These are phyloP conservation scores for Penicillium coprophilum DNA, from an alignment of 495 filamentous ascomycete species.

Conservation along the genomic window DNA sequence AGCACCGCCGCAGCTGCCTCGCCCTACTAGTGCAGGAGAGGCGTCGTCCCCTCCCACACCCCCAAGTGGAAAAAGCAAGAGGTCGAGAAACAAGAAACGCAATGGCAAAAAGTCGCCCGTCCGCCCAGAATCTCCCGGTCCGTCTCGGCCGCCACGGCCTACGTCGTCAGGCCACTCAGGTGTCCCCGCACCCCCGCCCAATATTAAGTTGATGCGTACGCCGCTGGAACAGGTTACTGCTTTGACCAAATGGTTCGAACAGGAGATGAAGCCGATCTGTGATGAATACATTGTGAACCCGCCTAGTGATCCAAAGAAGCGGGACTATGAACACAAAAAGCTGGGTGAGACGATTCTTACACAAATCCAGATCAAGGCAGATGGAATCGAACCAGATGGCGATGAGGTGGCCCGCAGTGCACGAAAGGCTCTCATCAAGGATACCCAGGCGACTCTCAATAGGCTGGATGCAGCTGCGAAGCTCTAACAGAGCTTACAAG, in stretches of 20 bases:
- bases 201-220: constrained; percentile 34
- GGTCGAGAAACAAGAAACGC: constrained; percentile 41
- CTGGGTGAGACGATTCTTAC: constrained; percentile 80
- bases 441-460: constrained; percentile 66
- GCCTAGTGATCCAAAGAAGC: constrained; percentile 68
- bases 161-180: constrained; percentile 23
- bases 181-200: constrained; percentile 39
- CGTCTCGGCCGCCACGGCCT: constrained; percentile 18
- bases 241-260: constrained; percentile 65
- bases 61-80: constrained; percentile 34
- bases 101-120: constrained; percentile 42
- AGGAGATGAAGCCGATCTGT: constrained; percentile 65
- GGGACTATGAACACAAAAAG: constrained; percentile 74
- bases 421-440: constrained; percentile 72
- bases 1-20: not conserved
- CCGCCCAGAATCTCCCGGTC: constrained; percentile 18
- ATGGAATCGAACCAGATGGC: constrained; percentile 73
- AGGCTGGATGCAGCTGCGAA: constrained; percentile 54
- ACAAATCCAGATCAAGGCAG: constrained; percentile 81
- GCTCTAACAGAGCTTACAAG: constrained; percentile 14
- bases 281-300: constrained; percentile 61
- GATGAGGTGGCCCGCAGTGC: constrained; percentile 61
- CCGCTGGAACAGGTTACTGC: constrained; percentile 70
- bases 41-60: constrained; percentile 26
- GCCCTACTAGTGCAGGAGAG: constrained; percentile 27